Evolutionary conservation across 2,329 filamentous ascomycete genomes (phyloP).

Genomic region (Lecanicillium sp.): DNA sequence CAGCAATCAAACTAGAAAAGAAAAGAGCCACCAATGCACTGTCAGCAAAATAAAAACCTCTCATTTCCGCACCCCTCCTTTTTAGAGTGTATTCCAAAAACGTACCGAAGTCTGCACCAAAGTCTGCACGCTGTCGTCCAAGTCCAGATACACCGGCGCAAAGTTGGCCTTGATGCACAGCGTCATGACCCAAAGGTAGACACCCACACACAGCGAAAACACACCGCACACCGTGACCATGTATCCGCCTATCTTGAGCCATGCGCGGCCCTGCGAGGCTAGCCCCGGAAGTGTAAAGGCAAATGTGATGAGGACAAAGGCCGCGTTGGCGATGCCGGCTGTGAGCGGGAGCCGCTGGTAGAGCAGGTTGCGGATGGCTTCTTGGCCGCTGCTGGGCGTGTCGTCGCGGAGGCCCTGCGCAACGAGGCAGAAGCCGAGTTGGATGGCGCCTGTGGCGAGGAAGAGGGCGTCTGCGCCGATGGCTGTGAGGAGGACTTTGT

Average conservation of each 20-base stretch:
- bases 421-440: constrained; percentile 47
- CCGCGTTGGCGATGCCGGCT: constrained; percentile 65
- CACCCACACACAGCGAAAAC: constrained; percentile 57
- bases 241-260: constrained; percentile 63
- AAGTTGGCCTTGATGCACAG: constrained; percentile 59
- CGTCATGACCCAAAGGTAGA: constrained; percentile 66
- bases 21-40: background rate
- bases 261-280: constrained; percentile 55
- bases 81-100: too few species aligned
- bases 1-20: constrained; percentile 63
- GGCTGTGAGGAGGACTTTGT: constrained; percentile 45
- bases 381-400: constrained; percentile 32
- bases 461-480: constrained; percentile 42
- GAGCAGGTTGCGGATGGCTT: constrained; percentile 42
- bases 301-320: constrained; percentile 65
- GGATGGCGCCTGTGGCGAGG: constrained; percentile 42
- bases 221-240: constrained; percentile 52
- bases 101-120: constrained; percentile 63
- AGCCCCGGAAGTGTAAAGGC: constrained; percentile 63
- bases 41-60: constrained; percentile 7
- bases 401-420: constrained; percentile 38
- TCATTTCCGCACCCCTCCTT: too few species aligned
- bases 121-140: constrained; percentile 50
- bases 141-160: constrained; percentile 48
- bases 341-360: constrained; percentile 46